Evolutionary conservation across 257 asterid genomes (phyloP), one percentile per base, ranked within the genome.

Genomic region (Forsythia viridissima): DNA sequence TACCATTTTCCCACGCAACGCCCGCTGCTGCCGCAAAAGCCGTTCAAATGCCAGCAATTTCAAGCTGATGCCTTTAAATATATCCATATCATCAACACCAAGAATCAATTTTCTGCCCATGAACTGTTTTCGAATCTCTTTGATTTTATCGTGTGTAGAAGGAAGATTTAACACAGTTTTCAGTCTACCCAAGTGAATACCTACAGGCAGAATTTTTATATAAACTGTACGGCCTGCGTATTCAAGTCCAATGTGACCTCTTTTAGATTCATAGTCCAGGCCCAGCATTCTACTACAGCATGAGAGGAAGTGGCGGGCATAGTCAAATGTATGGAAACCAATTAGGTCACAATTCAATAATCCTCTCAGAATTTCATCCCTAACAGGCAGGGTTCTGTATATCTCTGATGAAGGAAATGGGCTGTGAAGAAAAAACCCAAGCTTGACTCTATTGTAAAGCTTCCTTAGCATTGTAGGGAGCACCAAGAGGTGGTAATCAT

Each of bases 61-160:
- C 81, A 87, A 70, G 72, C 87, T 83, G 75, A 83, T 80, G 46
- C 91, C 91, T 77, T 87, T 87, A 72, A 87, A 87, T 55, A 87
- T 87, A 55, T 87, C 91, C 91, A 87, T 87, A 77, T 87, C 91
- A 81, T 87, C 91, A 61, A 87, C 85, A 59, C 91, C 91, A 9
- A 87, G 85, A 57, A 87, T 82, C 71, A 87, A 42, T 79, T 79
- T 87, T 80, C 83, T 87, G 70, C 91, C 91, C 67, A 76, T 70
- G 51, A 87, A 87, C 71, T 77, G 81, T 48, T 83, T 77, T 40
- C 70, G 85, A 71, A 85, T 80, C 72, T 87, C 87, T 73, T 79
- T 81, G 72, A 84, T 84, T 61, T 87, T 85, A 15, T 68, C 76
- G 72, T n/a, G 51, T 15, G 88, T 85, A 43, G 84, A 83, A 39